A percentile compares a stretch with the other conserved stretches of the same genome.
Conservation (phyloP, 129 eudicot species). For the Flaveria sonorensis region DNA sequence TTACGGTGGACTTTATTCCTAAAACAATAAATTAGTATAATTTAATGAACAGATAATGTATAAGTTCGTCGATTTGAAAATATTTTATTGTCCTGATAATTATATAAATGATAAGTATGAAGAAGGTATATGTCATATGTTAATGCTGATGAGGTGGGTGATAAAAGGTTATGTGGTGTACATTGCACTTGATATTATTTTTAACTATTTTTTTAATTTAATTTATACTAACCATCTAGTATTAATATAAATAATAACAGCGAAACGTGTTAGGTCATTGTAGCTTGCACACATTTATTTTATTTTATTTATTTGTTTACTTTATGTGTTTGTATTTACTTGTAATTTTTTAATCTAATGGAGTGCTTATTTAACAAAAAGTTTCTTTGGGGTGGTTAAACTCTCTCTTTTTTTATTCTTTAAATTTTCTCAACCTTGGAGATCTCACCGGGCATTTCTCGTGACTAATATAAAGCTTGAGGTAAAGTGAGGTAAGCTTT, state of each 20-base stretch:
- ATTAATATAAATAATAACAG: background rate
- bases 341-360: background rate
- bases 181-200: conserved; percentile 21
- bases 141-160: conserved; percentile 27
- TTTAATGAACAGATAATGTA: background rate
- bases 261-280: conserved; percentile 29
- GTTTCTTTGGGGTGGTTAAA: background rate
- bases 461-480: background rate
- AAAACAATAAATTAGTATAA: background rate
- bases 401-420: too few species aligned
- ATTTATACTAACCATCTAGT: background rate
- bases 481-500: background rate
- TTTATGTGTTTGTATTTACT: conserved; percentile 1
- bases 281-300: conserved; percentile 12
- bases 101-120: conserved; percentile 11
- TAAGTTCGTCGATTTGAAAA: conserved; percentile 4
- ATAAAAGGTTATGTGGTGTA: conserved; percentile 26
- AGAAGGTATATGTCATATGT: background rate
- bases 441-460: background rate
- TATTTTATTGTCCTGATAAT: background rate
- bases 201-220: conserved; percentile 10
- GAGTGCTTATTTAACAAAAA: background rate
- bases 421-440: background rate
- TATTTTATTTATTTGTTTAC: background rate
- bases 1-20: background rate